Evolutionary conservation across 257 asterid species (phyloP).

Genomic region (Gentiana dahurica): DNA sequence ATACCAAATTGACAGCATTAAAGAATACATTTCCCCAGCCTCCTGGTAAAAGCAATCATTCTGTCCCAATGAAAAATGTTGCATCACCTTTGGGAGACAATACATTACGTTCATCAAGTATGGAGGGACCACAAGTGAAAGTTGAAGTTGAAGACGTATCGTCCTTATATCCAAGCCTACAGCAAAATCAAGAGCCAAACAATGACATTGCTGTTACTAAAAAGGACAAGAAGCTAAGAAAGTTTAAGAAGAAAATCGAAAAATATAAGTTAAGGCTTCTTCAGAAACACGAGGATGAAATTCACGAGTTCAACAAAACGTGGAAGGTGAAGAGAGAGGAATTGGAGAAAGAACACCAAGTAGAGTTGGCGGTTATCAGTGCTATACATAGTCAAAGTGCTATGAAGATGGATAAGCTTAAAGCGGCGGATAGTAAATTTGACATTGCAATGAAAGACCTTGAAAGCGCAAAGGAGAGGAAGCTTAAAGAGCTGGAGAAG

Average conservation of each 20-base stretch:
- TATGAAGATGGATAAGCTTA: constrained; percentile 19
- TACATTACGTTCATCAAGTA: constrained; percentile 10
- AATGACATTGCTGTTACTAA: constrained; percentile 14
- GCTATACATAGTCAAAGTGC: constrained; percentile 18
- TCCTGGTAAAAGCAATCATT: constrained; percentile 11
- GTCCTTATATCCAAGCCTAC: constrained; percentile 5
- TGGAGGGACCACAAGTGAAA: constrained; percentile 15
- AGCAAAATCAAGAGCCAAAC: constrained; percentile 5
- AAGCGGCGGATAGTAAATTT: constrained; percentile 23
- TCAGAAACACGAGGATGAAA: constrained; percentile 31
- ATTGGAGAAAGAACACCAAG: constrained; percentile 23
- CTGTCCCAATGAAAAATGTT: constrained; percentile 5
- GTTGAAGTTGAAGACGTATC: constrained; percentile 16
- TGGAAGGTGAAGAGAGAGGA: constrained; percentile 32
- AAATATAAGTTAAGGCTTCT: constrained; percentile 33
- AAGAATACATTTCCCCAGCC: constrained; percentile 21
- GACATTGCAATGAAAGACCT: constrained; percentile 32
- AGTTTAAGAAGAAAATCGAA: constrained; percentile 28
- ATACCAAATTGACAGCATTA: constrained; percentile 18
- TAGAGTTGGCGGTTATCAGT: constrained; percentile 32
- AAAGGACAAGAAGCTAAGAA: constrained; percentile 11
- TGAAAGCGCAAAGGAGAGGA: constrained; percentile 20
- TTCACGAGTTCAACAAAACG: constrained; percentile 22
- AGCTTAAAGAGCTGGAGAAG: constrained; percentile 32
- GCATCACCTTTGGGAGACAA: constrained; percentile 10